These are phyloP conservation scores for Bruguiera parviflora DNA, from an alignment of 345 rosid genomes.

Conservation along the genomic window DNA sequence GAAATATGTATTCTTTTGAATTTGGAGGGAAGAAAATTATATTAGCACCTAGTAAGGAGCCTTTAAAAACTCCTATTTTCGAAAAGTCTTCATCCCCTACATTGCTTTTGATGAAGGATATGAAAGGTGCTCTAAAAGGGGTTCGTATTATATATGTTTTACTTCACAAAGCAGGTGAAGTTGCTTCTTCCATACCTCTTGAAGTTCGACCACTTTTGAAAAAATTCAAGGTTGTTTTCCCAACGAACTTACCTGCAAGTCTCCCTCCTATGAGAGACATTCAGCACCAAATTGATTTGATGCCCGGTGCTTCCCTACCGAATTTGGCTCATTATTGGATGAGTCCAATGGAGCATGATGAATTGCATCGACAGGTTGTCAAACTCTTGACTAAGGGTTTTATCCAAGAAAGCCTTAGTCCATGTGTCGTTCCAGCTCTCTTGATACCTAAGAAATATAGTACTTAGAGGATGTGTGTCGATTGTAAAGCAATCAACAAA, in stretches of 20 bases:
- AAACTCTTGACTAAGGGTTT: background rate
- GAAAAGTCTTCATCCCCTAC: background rate
- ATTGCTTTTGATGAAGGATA: background rate
- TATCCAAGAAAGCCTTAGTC: background rate
- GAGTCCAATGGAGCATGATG: background rate
- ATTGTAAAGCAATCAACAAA: background rate
- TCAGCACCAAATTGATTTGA: background rate
- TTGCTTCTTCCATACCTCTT: too few relatives aligned
- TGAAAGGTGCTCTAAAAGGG: too few relatives aligned
- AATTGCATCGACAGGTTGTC: background rate
- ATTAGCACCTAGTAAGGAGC: background rate
- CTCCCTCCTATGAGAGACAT: background rate
- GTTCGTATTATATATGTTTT: too few relatives aligned
- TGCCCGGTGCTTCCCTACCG: background rate
- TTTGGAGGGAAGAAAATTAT: background rate
- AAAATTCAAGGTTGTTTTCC: background rate
- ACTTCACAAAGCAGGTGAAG: too few relatives aligned
- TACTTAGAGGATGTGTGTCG: background rate
- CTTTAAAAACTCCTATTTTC: background rate
- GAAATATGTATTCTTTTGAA: background rate
- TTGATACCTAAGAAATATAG: slow-evolving; percentile 1
- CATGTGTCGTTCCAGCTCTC: background rate
- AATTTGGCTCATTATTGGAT: background rate
- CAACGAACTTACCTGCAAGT: background rate
- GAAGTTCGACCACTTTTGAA: too few relatives aligned